A percentile compares a stretch with the other conserved stretches of the same genome.
These are phyloP conservation scores for Saccharomyces hybrid DNA, from an alignment of 1,139 yeast species.

Conservation along the genomic window DNA sequence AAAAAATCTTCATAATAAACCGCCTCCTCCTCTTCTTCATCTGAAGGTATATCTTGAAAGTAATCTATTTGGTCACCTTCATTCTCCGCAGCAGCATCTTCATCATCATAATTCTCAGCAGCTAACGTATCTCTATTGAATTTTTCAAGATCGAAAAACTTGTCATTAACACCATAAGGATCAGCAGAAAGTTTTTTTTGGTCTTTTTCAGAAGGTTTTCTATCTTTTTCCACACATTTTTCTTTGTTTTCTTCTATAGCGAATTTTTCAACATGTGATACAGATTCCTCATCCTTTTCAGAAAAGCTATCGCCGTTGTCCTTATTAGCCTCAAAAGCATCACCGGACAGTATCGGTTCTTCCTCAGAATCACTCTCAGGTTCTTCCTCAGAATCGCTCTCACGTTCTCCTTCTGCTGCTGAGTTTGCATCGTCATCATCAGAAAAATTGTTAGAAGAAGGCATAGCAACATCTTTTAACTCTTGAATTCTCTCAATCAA, in stretches of 20 bases:
- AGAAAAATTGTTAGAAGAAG: slow-evolving; percentile 8
- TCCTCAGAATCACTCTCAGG: slow-evolving; percentile 1
- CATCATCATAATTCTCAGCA: slow-evolving; percentile 44
- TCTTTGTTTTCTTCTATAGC: slow-evolving; percentile 19
- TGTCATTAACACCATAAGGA: slow-evolving; percentile 67
- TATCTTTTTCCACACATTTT: slow-evolving; percentile 16
- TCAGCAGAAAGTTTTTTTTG: slow-evolving; percentile 11
- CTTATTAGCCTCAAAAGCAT: not conserved
- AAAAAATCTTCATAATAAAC: slow-evolving; percentile 70
- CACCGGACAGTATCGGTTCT: not conserved
- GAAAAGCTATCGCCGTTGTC: not conserved
- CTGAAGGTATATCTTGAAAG: slow-evolving; percentile 50
- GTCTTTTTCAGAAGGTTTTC: slow-evolving; percentile 14
- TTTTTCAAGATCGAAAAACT: slow-evolving; percentile 76
- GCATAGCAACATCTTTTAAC: slow-evolving; percentile 31
- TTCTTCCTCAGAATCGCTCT: not conserved
- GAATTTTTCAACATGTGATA: not conserved
- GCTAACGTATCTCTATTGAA: slow-evolving; percentile 76
- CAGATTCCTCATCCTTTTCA: not conserved
- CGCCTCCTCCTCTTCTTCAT: slow-evolving; percentile 61
- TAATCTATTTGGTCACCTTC: slow-evolving; percentile 56
- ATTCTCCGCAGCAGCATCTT: slow-evolving; percentile 39
- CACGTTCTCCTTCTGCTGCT: slow-evolving; percentile 9
- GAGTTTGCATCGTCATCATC: slow-evolving; percentile 7
- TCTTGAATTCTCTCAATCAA: slow-evolving; percentile 44